A percentile compares a stretch with the other conserved stretches of the same genome.
These are phyloP conservation scores for Exophiala spinifera DNA, from an alignment of 2,329 filamentous ascomycete species.

Conservation along the genomic window DNA sequence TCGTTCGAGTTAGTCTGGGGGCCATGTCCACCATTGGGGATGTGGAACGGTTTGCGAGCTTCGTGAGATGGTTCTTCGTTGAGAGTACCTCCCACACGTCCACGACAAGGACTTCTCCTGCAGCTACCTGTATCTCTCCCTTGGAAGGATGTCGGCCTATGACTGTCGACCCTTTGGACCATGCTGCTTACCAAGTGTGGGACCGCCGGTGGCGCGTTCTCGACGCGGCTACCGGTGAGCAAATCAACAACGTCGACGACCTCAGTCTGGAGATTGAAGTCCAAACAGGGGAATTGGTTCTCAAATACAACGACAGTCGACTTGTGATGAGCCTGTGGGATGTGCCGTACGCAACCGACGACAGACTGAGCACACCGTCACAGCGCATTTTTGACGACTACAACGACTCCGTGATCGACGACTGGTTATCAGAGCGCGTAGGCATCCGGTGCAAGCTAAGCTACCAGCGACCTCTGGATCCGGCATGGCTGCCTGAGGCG, in stretches of 20 bases:
- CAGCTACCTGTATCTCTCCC: not conserved
- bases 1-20: constrained; percentile 79
- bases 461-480: not conserved
- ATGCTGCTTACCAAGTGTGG: not conserved
- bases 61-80: constrained; percentile 68
- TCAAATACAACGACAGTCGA: not conserved
- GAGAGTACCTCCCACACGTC: not conserved
- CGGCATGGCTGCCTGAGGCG: not conserved
- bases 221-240: not conserved
- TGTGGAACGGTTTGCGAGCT: constrained; percentile 66
- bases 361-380: not conserved
- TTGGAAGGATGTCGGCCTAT: not conserved
- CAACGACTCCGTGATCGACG: not conserved
- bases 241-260: not conserved
- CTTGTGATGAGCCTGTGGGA: not conserved
- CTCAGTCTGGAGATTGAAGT: not conserved
- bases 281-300: not conserved
- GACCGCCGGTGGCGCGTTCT: not conserved
- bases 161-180: not conserved
- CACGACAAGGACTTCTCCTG: not conserved
- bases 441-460: not conserved
- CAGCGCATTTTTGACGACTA: not conserved
- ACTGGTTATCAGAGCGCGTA: not conserved
- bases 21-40: constrained; percentile 81
- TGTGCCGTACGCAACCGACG: not conserved